Evolutionary conservation across 805 yeast genomes (phyloP), one percentile per base, ranked within the genome.

Genomic region (Candida suzukii): DNA sequence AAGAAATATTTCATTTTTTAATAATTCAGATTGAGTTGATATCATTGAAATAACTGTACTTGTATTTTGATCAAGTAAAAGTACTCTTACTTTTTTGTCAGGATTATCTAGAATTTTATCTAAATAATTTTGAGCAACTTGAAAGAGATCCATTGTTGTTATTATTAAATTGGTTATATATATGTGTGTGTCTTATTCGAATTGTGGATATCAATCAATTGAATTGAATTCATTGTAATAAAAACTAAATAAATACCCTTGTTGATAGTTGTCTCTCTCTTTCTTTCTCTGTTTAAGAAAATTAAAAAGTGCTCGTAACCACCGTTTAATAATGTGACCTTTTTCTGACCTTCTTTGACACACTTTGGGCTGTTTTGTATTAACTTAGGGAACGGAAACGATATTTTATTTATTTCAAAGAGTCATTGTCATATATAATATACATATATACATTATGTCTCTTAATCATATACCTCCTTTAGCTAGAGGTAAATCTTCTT

Each of bases 1-100:
- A 38, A 93, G 68, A 45, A 85, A 88, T n/a, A 93, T 76, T 46
- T 91, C 95, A 50, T 86, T 76, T 49, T 83, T 78, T 30, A 93
- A 70, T 35, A 93, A 69, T 42, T 80, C 84, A 3, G 95, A 81
- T 58, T 93, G 99, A 2, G 96, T 84, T 24, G 95, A 77, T 51
- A 84, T 79, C 74, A 93, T 71, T n/a, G 97, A 88, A 19, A 93
- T 76, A 20, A 88, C 78, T 0, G 88, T 72, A 6, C 95, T 85
- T 2, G 99, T 91, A 48, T 71, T 70, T 39, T 74, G 67, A 56
- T 93, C 99, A 42, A 93, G 71, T 31, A 93, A 68, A 29, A 93
- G 68, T 24, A 90, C 95, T 48, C 78, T 78, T 44, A 90, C 80
- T 25, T 61, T 65, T 32, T 49, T 52, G 26, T 41, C 54, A 4